Conservation (phyloP, 2,329 filamentous ascomycete species). For the Clonostachys byssicola region DNA sequence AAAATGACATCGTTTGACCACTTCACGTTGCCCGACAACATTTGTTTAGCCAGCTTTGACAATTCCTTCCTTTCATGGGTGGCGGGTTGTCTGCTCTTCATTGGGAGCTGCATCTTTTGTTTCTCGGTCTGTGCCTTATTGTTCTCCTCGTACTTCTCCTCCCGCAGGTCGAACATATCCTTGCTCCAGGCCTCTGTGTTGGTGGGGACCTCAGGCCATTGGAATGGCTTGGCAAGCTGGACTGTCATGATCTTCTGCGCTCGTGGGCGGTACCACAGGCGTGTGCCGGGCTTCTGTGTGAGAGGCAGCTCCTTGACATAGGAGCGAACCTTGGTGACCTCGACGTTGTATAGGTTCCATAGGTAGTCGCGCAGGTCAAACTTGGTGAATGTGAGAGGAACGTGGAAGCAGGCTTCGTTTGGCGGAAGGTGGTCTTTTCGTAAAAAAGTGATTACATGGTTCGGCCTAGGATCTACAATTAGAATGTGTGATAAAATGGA, state of each 20-base stretch:
- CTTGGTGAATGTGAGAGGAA: conserved; percentile 91
- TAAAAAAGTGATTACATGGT: conserved; percentile 76
- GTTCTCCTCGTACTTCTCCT: conserved; percentile 42
- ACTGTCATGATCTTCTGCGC: conserved; percentile 91
- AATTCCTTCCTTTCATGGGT: conserved; percentile 38
- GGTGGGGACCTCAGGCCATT: conserved; percentile 71
- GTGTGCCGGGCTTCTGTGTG: conserved; percentile 43
- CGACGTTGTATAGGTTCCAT: conserved; percentile 77
- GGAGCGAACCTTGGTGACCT: conserved; percentile 69
- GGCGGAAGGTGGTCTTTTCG: conserved; percentile 68
- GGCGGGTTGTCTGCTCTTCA: conserved; percentile 35
- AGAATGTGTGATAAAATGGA: background rate
- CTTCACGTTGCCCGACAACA: conserved; percentile 55
- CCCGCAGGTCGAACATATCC: conserved; percentile 48
- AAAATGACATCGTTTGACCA: conserved; percentile 50
- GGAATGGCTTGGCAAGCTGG: conserved; percentile 81
- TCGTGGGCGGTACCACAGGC: conserved; percentile 65
- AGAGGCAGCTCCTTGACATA: conserved; percentile 63
- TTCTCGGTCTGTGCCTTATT: conserved; percentile 32
- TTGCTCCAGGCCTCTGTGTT: conserved; percentile 63
- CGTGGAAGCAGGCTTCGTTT: conserved; percentile 82
- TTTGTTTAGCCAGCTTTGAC: conserved; percentile 59
- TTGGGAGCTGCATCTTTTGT: conserved; percentile 25
- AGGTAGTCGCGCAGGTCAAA: conserved; percentile 96
- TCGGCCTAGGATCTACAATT: conserved; percentile 53